phyloP scores from a whole-genome alignment of 441 rosid genomes.

The Geranium incanum region DNA sequence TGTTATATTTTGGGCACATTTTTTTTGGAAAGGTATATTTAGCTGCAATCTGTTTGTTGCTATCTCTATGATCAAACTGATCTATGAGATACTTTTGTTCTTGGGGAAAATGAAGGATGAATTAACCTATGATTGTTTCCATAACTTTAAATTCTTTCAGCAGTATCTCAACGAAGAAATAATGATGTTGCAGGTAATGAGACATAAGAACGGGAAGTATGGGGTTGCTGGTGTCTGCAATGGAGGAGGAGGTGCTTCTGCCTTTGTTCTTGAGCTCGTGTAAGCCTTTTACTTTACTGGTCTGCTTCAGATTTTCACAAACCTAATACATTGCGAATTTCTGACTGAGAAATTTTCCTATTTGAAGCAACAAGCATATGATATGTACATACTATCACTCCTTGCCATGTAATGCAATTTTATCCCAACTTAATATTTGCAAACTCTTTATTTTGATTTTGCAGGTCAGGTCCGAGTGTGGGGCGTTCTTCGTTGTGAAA shows the following conservation, averaged over 20 bases:
- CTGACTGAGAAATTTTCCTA: not conserved
- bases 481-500: conserved; percentile 23
- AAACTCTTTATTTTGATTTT: conserved; percentile 8
- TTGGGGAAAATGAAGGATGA: not conserved
- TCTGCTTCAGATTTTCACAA: not conserved
- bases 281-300: conserved; percentile 34
- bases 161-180: conserved; percentile 2
- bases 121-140: not conserved
- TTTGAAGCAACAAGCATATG: not conserved
- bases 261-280: conserved; percentile 82
- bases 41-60: too few species aligned
- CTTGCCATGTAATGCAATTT: not conserved
- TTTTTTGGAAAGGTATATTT: too few species aligned
- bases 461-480: conserved; percentile 24
- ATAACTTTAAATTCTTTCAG: conserved; percentile 5
- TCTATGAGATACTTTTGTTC: too few species aligned
- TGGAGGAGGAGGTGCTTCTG: conserved; percentile 97
- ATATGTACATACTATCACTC: not conserved
- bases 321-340: not conserved
- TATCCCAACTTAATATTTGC: not conserved
- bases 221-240: conserved; percentile 85
- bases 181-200: conserved; percentile 52
- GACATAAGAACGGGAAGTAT: conserved; percentile 67
- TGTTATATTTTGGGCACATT: too few species aligned
- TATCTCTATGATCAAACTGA: too few species aligned